A percentile compares a stretch with the other conserved stretches of the same genome.
These are phyloP conservation scores for Apiotrichum siamense DNA, from an alignment of 1,284 basidiomycete species.

Conservation along the genomic window DNA sequence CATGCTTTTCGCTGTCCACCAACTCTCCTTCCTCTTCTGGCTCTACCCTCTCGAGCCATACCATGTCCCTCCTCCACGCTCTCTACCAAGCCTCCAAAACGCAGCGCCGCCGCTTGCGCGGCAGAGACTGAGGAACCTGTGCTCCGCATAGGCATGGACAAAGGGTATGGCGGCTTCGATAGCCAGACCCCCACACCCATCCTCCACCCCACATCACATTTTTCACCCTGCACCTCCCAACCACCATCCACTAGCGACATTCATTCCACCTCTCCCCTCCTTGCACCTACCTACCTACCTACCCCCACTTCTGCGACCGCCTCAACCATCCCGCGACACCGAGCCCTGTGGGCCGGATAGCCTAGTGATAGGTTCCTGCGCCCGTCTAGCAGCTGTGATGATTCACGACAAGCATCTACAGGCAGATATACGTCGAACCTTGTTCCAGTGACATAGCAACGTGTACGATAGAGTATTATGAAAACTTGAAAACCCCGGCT, in stretches of 20 bases:
- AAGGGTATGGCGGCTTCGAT: slow-evolving; percentile 40
- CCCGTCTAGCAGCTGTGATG: slow-evolving; percentile 18
- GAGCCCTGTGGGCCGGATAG: slow-evolving; percentile 14
- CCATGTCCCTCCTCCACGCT: slow-evolving; percentile 27
- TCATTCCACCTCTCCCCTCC: too few relatives aligned
- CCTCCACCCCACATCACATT: neutral
- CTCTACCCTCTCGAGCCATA: slow-evolving; percentile 34
- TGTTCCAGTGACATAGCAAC: too few relatives aligned
- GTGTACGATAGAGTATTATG: neutral
- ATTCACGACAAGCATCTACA: slow-evolving; percentile 3
- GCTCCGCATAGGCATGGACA: slow-evolving; percentile 43
- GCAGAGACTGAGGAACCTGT: slow-evolving; percentile 33
- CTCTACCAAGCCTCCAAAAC: slow-evolving; percentile 33
- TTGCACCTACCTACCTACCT: neutral
- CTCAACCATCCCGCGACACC: slow-evolving; percentile 49
- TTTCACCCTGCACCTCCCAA: neutral
- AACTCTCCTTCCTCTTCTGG: slow-evolving; percentile 22
- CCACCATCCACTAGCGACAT: slow-evolving; percentile 2
- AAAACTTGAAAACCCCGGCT: slow-evolving; percentile 1
- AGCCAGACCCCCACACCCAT: slow-evolving; percentile 29
- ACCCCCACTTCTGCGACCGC: slow-evolving; percentile 31
- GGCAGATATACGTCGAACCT: neutral
- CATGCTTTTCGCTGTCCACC: slow-evolving; percentile 37
- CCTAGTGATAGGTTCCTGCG: slow-evolving; percentile 50
- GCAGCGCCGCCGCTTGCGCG: slow-evolving; percentile 43